phyloP scores from a whole-genome alignment of 2,329 filamentous ascomycete species.

The Thielaviopsis ethacetica region DNA sequence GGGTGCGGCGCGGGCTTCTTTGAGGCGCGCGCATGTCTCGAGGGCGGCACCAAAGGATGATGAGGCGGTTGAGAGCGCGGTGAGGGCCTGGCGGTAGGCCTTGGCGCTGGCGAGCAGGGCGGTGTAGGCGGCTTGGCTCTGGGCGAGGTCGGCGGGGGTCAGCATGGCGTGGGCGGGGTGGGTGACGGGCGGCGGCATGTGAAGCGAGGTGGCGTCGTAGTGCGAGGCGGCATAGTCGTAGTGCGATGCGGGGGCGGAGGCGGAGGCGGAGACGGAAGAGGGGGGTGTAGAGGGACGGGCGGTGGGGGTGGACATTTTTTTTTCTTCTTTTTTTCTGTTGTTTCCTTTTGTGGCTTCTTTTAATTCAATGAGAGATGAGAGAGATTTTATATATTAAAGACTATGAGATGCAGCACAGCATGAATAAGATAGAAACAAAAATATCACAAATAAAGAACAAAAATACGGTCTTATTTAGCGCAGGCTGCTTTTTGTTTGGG shows the following conservation, averaged over 20 bases:
- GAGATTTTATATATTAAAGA: too few species aligned
- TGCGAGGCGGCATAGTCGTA: conserved; percentile 43
- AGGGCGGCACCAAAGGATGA: conserved; percentile 48
- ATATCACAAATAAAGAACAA: too few species aligned
- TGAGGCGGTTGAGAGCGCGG: conserved; percentile 41
- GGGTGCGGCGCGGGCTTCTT: conserved; percentile 43
- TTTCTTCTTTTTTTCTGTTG: too few species aligned
- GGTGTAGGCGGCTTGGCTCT: conserved; percentile 45
- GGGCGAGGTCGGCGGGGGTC: conserved; percentile 45
- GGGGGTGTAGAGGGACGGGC: too few species aligned
- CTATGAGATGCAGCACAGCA: too few species aligned
- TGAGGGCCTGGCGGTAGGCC: conserved; percentile 44
- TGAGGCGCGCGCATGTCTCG: conserved; percentile 51
- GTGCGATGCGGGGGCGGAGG: conserved; percentile 34
- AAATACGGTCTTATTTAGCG: too few species aligned
- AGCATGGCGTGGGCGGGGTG: conserved; percentile 41
- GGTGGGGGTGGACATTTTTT: too few species aligned
- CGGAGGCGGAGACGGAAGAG: too few species aligned
- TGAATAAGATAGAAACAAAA: too few species aligned
- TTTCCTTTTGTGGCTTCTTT: too few species aligned
- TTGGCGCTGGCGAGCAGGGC: conserved; percentile 47
- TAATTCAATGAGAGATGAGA: too few species aligned
- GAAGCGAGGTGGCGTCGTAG: conserved; percentile 25
- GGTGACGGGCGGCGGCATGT: conserved; percentile 45
- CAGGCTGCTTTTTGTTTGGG: too few species aligned